phyloP scores from a whole-genome alignment of 441 rosid species.

The Biscutella laevigata region DNA sequence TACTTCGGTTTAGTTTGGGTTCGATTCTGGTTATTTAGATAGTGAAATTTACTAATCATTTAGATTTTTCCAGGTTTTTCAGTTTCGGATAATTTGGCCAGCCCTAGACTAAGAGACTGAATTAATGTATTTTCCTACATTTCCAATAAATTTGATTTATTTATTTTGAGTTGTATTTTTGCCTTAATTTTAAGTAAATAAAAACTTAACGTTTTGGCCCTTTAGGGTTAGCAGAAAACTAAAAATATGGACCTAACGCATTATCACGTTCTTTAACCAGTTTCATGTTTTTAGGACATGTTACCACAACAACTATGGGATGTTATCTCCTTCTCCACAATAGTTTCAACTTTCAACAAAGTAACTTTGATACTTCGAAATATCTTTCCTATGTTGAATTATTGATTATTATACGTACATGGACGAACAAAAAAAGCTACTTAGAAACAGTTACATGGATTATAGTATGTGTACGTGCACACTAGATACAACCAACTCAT shows the following conservation, averaged over 20 bases:
- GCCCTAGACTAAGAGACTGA: too few species aligned
- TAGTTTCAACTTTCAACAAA: too few species aligned
- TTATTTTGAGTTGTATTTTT: not conserved
- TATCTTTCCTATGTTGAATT: not conserved
- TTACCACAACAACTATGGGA: not conserved
- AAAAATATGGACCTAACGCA: constrained; percentile 22
- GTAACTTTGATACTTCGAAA: not conserved
- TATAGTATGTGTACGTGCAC: not conserved
- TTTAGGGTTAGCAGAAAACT: constrained; percentile 20
- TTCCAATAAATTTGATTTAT: too few species aligned
- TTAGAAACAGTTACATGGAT: not conserved
- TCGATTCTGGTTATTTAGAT: too few species aligned
- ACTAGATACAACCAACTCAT: not conserved
- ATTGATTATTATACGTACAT: not conserved
- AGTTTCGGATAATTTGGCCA: too few species aligned
- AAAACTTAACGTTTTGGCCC: not conserved
- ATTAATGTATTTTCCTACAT: too few species aligned
- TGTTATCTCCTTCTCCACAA: not conserved
- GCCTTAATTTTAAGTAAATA: not conserved
- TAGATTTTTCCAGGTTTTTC: too few species aligned
- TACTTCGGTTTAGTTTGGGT: too few species aligned
- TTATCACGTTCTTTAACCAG: constrained; percentile 22
- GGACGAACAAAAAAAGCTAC: not conserved
- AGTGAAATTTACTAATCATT: too few species aligned
- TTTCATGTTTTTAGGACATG: not conserved